Base-by-base conservation (phyloP, 176 grass and related monocot species). In the Dendrocalamus sinicus region DNA sequence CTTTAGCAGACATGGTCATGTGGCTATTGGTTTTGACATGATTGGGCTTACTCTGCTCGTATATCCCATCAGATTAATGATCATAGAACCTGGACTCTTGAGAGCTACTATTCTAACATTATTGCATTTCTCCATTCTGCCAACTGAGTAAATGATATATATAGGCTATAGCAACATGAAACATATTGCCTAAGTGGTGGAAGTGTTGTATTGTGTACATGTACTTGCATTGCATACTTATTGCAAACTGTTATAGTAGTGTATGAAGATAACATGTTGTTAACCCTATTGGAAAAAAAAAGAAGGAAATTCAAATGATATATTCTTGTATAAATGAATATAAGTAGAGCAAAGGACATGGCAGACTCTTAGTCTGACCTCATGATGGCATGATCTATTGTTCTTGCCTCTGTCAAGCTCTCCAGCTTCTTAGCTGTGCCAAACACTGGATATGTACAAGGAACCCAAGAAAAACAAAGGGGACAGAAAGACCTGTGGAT, bases 261-360 rank as follows among this genome's bases (percentile, higher is more conserved):
- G 60, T 63, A 28, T 39, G 26, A 5, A 66, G 6, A 22, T 81
- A 19, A 39, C 63, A 67, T 58, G 61, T 2, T 50, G 2, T 46
- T 26, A 35, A 35, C 71, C 44, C 28, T 53, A 9, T 66, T 55
- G 22, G 13, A 19, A 44, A 9, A 44, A 9, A 70, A 68, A 50
- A 59, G 20, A 63, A 72, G 17, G 28, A 44, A 60, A 13, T 30
- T 71, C 5, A 35, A 37, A 17, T 57, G 70, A 22, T 46, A 84
- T 22, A 30, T 83, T 67, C 8, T 68, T 82, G 32, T 70, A 62
- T n/a, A 88, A 22, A 70, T 41, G 43, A 61, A 70, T 72, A 54
- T 28, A 83, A 60, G 55, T 24, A 53, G 76, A 48, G 35, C 28
- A 51, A 40, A 72, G 51, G 12, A 28, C 47, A 14, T 82, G 17